Conservation (phyloP, 441 rosid species). For the Monsonia emarginata region DNA sequence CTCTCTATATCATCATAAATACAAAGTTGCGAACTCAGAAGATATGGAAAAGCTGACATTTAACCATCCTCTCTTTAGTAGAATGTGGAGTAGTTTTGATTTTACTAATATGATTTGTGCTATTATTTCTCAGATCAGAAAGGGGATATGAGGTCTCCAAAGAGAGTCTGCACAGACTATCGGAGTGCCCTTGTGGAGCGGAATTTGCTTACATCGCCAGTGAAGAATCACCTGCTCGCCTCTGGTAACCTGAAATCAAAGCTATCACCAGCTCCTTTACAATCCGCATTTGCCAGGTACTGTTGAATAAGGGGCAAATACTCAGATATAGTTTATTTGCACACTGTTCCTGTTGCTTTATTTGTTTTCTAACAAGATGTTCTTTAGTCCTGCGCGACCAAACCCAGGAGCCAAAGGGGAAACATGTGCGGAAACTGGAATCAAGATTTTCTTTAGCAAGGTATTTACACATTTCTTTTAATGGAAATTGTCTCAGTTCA, state of each 20-base stretch:
- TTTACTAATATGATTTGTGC: neutral
- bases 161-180: slow-evolving; percentile 53
- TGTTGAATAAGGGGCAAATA: slow-evolving; percentile 3
- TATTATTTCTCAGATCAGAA: slow-evolving; percentile 55
- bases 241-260: slow-evolving; percentile 59
- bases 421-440: slow-evolving; percentile 99
- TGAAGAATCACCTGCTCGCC: slow-evolving; percentile 74
- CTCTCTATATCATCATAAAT: neutral
- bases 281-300: slow-evolving; percentile 97
- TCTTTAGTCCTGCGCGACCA: slow-evolving; percentile 81
- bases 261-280: slow-evolving; percentile 71
- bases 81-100: neutral
- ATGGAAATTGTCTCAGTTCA: neutral
- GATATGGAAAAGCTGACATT: neutral
- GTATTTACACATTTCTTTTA: slow-evolving; percentile 22
- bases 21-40: neutral
- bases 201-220: slow-evolving; percentile 81
- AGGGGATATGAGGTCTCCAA: slow-evolving; percentile 79
- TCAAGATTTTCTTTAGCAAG: slow-evolving; percentile 80
- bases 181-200: slow-evolving; percentile 89
- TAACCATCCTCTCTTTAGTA: neutral
- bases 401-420: slow-evolving; percentile 95
- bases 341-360: neutral
- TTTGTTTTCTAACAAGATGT: slow-evolving; percentile 16
- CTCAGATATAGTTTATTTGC: slow-evolving; percentile 8